Conservation (phyloP, 176 grass and related monocot species). For the Saccharum officinarum region DNA sequence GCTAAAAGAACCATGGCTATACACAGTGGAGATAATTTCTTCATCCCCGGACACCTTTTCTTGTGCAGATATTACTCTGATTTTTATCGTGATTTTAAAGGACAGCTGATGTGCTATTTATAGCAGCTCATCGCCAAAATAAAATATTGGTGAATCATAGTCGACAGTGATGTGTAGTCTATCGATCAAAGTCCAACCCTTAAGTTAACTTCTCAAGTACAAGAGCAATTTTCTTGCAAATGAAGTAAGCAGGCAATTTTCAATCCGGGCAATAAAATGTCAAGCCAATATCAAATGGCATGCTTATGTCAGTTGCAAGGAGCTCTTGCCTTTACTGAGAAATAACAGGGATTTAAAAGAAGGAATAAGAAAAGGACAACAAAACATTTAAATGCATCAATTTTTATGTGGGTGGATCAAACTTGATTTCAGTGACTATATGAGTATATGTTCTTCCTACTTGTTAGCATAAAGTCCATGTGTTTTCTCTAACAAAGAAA, state of each 20-base stretch:
- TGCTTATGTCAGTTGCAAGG: not conserved
- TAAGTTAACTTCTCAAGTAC: slow-evolving; percentile 4
- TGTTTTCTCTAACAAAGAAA: not conserved
- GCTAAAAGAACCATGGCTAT: slow-evolving; percentile 19
- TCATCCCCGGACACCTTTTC: not conserved
- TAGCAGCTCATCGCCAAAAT: not conserved
- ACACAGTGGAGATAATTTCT: not conserved
- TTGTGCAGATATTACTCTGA: slow-evolving; percentile 19
- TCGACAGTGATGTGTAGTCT: slow-evolving; percentile 19
- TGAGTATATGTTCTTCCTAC: not conserved
- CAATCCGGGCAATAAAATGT: slow-evolving; percentile 11
- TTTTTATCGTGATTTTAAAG: slow-evolving; percentile 1
- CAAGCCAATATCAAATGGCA: not conserved
- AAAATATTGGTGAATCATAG: not conserved
- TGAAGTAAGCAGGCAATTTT: slow-evolving; percentile 5
- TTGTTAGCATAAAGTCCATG: not conserved
- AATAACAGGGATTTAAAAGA: not conserved
- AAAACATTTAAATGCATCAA: not conserved
- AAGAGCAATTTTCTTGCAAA: not conserved
- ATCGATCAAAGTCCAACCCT: slow-evolving; percentile 21
- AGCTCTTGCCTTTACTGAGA: slow-evolving; percentile 4
- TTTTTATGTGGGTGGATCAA: not conserved
- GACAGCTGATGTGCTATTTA: not conserved
- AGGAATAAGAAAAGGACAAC: not conserved
- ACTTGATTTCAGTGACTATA: not conserved